Conservation (phyloP, 2,329 filamentous ascomycete species). For the Trichoderma pleuroti region DNA sequence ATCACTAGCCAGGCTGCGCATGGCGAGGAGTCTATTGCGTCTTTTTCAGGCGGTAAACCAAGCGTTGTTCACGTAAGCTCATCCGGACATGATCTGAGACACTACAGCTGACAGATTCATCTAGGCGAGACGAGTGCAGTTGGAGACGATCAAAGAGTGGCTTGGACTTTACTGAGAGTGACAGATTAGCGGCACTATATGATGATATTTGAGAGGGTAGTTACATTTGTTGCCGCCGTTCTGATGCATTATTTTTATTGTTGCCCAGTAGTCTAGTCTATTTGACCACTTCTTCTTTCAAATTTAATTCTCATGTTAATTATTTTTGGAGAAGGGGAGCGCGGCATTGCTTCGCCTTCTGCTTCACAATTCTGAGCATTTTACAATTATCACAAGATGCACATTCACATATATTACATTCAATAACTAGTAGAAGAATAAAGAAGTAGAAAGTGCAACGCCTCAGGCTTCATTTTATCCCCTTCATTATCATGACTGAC, state of each 20-base stretch:
- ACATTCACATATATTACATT: not conserved
- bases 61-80: not conserved
- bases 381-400: not conserved
- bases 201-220: not conserved
- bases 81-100: too few relatives aligned
- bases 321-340: too few relatives aligned
- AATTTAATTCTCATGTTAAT: too few relatives aligned
- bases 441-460: not conserved
- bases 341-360: not conserved
- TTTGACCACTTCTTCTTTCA: too few relatives aligned
- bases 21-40: not conserved
- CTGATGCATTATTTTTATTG: not conserved
- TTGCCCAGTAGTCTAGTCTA: too few relatives aligned
- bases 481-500: not conserved
- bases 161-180: not conserved
- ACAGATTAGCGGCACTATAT: not conserved
- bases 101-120: not conserved
- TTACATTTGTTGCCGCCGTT: not conserved
- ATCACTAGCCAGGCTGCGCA: not conserved
- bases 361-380: not conserved
- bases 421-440: accelerated
- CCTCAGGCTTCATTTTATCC: not conserved
- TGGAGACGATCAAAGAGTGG: not conserved
- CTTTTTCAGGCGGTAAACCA: not conserved
- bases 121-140: not conserved